Conservation (phyloP, 139 green algal species). For the Mesostigma viride region DNA sequence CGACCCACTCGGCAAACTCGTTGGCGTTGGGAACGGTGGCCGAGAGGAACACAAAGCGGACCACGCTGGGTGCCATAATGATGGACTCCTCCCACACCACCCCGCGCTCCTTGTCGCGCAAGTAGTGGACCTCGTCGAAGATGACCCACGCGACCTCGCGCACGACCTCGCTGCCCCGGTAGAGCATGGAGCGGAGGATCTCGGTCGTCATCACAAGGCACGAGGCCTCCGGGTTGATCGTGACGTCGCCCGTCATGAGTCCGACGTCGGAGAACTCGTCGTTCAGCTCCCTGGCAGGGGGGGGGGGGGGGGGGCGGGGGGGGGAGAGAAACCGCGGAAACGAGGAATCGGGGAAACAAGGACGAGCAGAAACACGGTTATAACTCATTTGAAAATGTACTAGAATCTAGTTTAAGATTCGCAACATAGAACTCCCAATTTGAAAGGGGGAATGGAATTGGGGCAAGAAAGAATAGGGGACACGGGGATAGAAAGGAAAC, state of each 20-base stretch:
- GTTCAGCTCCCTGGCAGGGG: conserved; percentile 63
- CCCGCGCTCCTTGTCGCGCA: conserved; percentile 84
- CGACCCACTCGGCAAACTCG: conserved; percentile 72
- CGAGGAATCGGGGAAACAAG: no score
- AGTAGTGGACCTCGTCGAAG: conserved; percentile 79
- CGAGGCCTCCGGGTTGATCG: conserved; percentile 71
- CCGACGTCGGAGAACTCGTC: conserved; percentile 83
- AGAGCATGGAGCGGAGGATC: conserved; percentile 70
- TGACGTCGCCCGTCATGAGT: conserved; percentile 82
- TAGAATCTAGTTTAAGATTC: no score
- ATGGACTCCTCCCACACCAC: conserved; percentile 99
- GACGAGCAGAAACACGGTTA: no score
- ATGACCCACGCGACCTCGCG: conserved; percentile 92
- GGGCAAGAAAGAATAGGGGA: no score
- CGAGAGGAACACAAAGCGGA: conserved; percentile 62
- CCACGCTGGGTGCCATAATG: conserved; percentile 43
- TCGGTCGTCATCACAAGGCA: conserved; percentile 99
- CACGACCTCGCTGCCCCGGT: conserved; percentile 72
- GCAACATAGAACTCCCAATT: no score
- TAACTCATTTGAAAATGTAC: no score
- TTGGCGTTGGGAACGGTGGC: conserved; percentile 67
- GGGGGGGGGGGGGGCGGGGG: no score
- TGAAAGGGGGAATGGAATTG: no score
- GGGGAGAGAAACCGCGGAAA: no score
- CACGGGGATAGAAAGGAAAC: no score